Evolutionary conservation across 192 early-diverging fungal species (phyloP), one percentile per base, ranked within the genome.

Genomic region (Rhizophlyctis rosea): DNA sequence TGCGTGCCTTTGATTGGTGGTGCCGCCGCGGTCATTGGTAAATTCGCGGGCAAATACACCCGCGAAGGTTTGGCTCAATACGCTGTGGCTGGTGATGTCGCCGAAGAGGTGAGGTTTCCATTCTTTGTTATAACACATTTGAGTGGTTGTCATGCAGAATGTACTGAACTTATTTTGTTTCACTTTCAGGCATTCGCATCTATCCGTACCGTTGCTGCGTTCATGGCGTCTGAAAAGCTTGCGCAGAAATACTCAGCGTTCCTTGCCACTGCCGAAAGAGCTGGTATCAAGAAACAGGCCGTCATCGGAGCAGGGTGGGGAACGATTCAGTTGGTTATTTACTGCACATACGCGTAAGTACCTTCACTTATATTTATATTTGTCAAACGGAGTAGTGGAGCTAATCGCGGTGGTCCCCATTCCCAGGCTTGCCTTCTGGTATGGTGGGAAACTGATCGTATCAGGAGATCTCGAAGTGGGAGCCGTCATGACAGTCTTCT

Each of bases 401-500:
- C n/a, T n/a, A n/a, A n/a, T n/a, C n/a, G n/a, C 39, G 18, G 7
- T 44, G 9, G 9, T 44, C 18, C 39, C 7, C 39, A 13, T 44
- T 44, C 39, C 18, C 18, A 44, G 39, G 1, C 57, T 72, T 18
- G 70, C 73, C n/a, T 76, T 84, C 51, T 63, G 61, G 52, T 89
- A 79, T 62, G 89, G 89, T 39, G 68, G 72, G 18, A 72, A 59
- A 2, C 49, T 85, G 23, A 71, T 91, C 2, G 54, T 69, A 2
- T 27, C 71, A 23, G 70, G 72, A n/a, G 54, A 66, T 35, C 68
- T 83, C 55, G 59, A 24, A 31, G 76, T 75, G 49, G 72, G 72
- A 0, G 55, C 70, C 23, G 87, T 95, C 27, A 70, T 94, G 25
- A 90, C 85, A 58, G 90, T 91, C 44, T 96, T 98, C 68, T 92